Evolutionary conservation across 805 yeast species (phyloP), one percentile per base, ranked within the genome.

Genomic region (Kuraishia capsulata): DNA sequence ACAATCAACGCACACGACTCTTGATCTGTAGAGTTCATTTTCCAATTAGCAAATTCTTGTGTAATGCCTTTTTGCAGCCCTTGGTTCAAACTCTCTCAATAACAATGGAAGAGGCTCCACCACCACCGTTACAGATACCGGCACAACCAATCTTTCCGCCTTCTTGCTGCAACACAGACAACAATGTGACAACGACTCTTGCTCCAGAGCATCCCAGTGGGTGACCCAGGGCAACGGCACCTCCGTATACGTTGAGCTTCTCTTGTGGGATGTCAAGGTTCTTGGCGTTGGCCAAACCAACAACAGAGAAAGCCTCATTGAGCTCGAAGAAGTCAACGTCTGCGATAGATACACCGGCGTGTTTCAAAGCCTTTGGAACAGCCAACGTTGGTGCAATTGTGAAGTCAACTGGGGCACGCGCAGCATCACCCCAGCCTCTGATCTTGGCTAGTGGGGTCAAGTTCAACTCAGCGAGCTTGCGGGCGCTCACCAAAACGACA

Each of bases 81-180:
- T n/a, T n/a, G n/a, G n/a, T 21, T 43, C 60, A 72, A 33, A 77
- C 54, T 52, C 69, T 77, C 69, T 89, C 96, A 52, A 92, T 75
- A 44, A 92, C 86, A 53, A 92, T 69, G 20, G 97, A 81, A 40
- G 95, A 82, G 36, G 97, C 97, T 59, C 98, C 99, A 60, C 99
- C 99, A 55, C 99, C 99, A 70, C 99, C 98, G 63, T 92, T 92
- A 74, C 98, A 92, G 57, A 92, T 81, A 61, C 87, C 96, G 53
- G 96, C 97, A 49, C 78, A 87, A 61, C 99, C 99, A 50, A 79
- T 62, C 67, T 81, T 86, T 51, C 90, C 94, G 40, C 64, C 64
- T 70, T 92, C 97, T 67, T 90, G 96, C 29, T 63, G 48, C 56
- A 92, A 75, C 14, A 89, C 88, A 36, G 87, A 75, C 42, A 78